phyloP scores from a whole-genome alignment of 2,329 filamentous ascomycete species.

The Fusarium xyrophilum region DNA sequence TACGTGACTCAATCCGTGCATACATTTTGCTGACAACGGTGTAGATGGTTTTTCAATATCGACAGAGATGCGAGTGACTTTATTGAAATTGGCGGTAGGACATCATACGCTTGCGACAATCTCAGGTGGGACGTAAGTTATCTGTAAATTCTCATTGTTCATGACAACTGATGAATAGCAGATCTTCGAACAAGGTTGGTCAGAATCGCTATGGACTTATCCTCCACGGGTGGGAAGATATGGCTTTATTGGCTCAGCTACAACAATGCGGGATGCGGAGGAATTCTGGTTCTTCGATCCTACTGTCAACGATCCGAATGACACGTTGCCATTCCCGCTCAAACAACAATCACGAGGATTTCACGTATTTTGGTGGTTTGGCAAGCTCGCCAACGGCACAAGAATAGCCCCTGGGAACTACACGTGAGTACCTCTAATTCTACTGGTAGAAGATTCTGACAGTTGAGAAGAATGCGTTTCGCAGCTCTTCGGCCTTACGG shows the following conservation, averaged over 20 bases:
- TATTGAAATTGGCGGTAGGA: slow-evolving; percentile 40
- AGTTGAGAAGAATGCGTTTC: slow-evolving; percentile 48
- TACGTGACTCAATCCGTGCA: slow-evolving; percentile 3
- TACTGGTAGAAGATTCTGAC: slow-evolving; percentile 10
- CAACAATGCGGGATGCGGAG: slow-evolving; percentile 48
- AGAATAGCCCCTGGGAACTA: slow-evolving; percentile 52
- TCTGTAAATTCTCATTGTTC: neutral
- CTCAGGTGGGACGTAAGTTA: slow-evolving; percentile 48
- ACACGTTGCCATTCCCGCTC: slow-evolving; percentile 50
- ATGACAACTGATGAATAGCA: slow-evolving; percentile 12
- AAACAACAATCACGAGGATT: slow-evolving; percentile 45
- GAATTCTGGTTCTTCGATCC: slow-evolving; percentile 47
- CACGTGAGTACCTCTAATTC: slow-evolving; percentile 42
- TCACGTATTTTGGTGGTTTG: slow-evolving; percentile 51
- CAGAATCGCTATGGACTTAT: slow-evolving; percentile 51
- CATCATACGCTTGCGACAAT: slow-evolving; percentile 46
- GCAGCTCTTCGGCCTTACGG: slow-evolving; percentile 53
- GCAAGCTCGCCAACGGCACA: slow-evolving; percentile 51
- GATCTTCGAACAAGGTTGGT: slow-evolving; percentile 51
- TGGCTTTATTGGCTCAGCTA: slow-evolving; percentile 54
- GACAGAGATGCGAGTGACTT: slow-evolving; percentile 41
- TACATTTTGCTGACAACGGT: neutral
- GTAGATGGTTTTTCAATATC: slow-evolving; percentile 47
- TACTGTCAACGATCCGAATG: slow-evolving; percentile 46
- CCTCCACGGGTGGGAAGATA: slow-evolving; percentile 49